A percentile compares a stretch with the other conserved stretches of the same genome.
These are phyloP conservation scores for Capronia americana DNA, from an alignment of 2,329 filamentous ascomycete species.

Conservation along the genomic window DNA sequence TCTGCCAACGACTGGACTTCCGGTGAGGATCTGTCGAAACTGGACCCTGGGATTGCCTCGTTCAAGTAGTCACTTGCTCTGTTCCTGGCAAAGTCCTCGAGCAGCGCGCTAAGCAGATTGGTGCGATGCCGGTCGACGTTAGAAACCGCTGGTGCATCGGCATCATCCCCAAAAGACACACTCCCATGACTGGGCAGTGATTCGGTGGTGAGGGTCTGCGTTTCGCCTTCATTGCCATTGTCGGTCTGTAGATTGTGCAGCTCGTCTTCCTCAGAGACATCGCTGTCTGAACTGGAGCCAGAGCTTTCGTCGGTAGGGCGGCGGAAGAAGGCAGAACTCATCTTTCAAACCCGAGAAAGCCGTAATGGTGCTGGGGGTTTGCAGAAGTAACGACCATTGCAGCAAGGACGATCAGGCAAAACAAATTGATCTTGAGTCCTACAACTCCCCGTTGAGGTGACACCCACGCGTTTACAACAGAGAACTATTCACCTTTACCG, in stretches of 20 bases:
- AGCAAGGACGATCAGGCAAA: not conserved
- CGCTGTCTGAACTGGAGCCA: conserved; percentile 28
- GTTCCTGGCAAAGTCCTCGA: conserved; percentile 54
- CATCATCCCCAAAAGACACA: conserved; percentile 29
- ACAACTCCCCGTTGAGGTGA: not conserved
- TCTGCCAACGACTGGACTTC: conserved; percentile 52
- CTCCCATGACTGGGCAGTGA: conserved; percentile 35
- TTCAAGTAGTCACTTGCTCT: conserved; percentile 55
- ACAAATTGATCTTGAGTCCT: not conserved
- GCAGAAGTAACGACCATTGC: not conserved
- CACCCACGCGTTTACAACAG: not conserved
- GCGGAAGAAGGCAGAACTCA: conserved; percentile 37
- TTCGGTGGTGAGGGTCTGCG: conserved; percentile 33
- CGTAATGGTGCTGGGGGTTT: not conserved
- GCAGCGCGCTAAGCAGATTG: conserved; percentile 52
- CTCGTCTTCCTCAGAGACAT: conserved; percentile 21
- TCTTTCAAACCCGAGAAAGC: conserved; percentile 5
- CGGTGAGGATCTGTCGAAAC: conserved; percentile 50
- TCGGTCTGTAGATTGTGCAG: conserved; percentile 7
- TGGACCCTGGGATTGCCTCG: conserved; percentile 44
- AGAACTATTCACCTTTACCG: not conserved
- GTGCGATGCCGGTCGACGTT: conserved; percentile 36
- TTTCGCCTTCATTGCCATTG: conserved; percentile 15
- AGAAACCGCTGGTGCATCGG: conserved; percentile 16
- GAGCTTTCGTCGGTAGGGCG: conserved; percentile 33